These are phyloP conservation scores for Botryotinia convoluta DNA, from an alignment of 2,329 filamentous ascomycete genomes.

Conservation along the genomic window DNA sequence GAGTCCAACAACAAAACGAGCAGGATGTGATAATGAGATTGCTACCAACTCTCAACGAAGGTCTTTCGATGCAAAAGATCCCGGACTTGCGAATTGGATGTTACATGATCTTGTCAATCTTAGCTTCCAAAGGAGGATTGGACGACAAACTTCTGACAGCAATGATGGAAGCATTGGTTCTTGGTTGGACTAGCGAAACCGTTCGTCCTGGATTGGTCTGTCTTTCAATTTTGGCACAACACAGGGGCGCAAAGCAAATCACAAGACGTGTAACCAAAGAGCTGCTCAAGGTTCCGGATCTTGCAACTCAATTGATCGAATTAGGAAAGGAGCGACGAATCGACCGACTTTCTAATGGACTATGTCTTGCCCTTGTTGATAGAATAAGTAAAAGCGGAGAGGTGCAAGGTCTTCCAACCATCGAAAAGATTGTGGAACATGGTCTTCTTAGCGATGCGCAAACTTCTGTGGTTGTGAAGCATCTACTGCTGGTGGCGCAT, in stretches of 20 bases:
- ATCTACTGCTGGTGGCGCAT: conserved; percentile 59
- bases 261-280: conserved; percentile 68
- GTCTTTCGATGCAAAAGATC: conserved; percentile 70
- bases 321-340: conserved; percentile 64
- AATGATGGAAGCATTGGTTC: conserved; percentile 84
- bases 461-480: conserved; percentile 62
- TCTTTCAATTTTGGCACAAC: conserved; percentile 77
- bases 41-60: conserved; percentile 70
- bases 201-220: conserved; percentile 72
- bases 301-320: conserved; percentile 58
- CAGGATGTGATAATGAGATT: conserved; percentile 71
- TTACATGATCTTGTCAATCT: conserved; percentile 85
- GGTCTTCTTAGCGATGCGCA: conserved; percentile 62
- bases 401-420: conserved; percentile 53
- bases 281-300: conserved; percentile 60
- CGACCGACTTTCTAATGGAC: conserved; percentile 68
- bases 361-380: conserved; percentile 65
- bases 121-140: conserved; percentile 78
- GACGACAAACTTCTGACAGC: conserved; percentile 77
- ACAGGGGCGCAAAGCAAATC: conserved; percentile 67
- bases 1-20: conserved; percentile 75
- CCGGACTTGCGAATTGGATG: conserved; percentile 80
- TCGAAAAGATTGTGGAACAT: conserved; percentile 60
- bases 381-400: conserved; percentile 60
- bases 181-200: conserved; percentile 74